phyloP scores from a whole-genome alignment of 148 eudicot genomes.

The Simmondsia chinensis region DNA sequence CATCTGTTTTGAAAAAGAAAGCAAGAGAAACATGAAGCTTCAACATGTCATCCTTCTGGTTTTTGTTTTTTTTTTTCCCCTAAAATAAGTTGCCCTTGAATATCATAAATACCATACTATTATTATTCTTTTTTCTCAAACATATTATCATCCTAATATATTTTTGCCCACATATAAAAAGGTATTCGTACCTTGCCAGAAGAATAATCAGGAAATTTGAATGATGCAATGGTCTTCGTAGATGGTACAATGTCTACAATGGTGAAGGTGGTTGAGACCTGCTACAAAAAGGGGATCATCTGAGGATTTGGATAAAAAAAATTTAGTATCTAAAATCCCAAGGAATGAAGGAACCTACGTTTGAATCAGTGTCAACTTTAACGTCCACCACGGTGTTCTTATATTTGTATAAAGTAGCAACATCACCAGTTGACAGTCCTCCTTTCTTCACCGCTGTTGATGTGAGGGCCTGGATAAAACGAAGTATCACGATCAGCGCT shows the following conservation, averaged over 20 bases:
- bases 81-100: too few species aligned
- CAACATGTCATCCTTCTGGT: too few species aligned
- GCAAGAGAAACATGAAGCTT: too few species aligned
- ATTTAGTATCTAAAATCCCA: neutral
- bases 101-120: too few species aligned
- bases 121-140: too few species aligned
- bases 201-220: slow-evolving; percentile 62
- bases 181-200: slow-evolving; percentile 84
- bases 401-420: slow-evolving; percentile 64
- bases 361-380: slow-evolving; percentile 85
- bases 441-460: slow-evolving; percentile 93
- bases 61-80: too few species aligned
- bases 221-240: slow-evolving; percentile 69
- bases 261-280: slow-evolving; percentile 74
- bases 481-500: too few species aligned
- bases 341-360: slow-evolving; percentile 31
- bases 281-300: slow-evolving; percentile 14
- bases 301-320: slow-evolving; percentile 1
- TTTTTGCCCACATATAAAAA: too few species aligned
- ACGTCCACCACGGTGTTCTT: slow-evolving; percentile 57
- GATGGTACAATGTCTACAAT: slow-evolving; percentile 59
- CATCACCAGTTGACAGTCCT: slow-evolving; percentile 84
- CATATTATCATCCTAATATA: too few species aligned
- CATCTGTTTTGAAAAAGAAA: too few species aligned
- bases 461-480: slow-evolving; percentile 45